phyloP scores from a whole-genome alignment of 179 eudicot genomes.

The Gypsophila paniculata region DNA sequence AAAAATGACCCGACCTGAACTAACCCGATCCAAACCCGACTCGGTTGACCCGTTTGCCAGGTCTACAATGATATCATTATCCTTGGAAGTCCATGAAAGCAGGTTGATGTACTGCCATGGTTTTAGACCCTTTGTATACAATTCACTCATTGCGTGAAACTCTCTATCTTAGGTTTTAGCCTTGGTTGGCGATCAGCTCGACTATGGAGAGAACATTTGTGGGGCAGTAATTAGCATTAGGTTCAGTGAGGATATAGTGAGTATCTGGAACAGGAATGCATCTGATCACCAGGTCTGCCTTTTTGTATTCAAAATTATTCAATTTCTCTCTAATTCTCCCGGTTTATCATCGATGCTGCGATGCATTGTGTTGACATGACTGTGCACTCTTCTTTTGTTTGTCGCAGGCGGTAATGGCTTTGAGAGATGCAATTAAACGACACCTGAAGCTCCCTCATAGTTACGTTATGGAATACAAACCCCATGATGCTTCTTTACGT shows the following conservation, averaged over 20 bases:
- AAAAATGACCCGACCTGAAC: too few relatives aligned
- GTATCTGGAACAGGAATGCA: conserved; percentile 93
- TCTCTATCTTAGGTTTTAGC: conserved; percentile 59
- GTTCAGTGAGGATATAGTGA: conserved; percentile 83
- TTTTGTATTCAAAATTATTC: background rate
- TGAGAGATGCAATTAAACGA: conserved; percentile 82
- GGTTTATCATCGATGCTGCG: conserved; percentile 2
- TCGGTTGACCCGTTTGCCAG: too few relatives aligned
- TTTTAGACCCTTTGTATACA: background rate
- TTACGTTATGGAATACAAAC: conserved; percentile 91
- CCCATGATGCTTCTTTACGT: conserved; percentile 89
- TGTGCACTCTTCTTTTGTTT: background rate
- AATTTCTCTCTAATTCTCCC: background rate
- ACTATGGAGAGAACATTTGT: conserved; percentile 76
- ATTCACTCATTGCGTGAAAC: conserved; percentile 4
- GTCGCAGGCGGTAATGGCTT: conserved; percentile 78
- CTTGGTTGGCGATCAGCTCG: conserved; percentile 85
- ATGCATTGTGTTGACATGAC: background rate
- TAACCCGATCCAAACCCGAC: too few relatives aligned
- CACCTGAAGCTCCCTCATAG: conserved; percentile 85
- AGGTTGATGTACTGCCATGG: background rate
- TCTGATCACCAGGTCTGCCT: conserved; percentile 72
- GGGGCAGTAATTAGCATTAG: conserved; percentile 91
- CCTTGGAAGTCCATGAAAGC: background rate
- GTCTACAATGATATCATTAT: too few relatives aligned